Evolutionary conservation across 164 flowering plant genomes (phyloP), one percentile per base, ranked within the genome.

Genomic region (Litsea cubeba): DNA sequence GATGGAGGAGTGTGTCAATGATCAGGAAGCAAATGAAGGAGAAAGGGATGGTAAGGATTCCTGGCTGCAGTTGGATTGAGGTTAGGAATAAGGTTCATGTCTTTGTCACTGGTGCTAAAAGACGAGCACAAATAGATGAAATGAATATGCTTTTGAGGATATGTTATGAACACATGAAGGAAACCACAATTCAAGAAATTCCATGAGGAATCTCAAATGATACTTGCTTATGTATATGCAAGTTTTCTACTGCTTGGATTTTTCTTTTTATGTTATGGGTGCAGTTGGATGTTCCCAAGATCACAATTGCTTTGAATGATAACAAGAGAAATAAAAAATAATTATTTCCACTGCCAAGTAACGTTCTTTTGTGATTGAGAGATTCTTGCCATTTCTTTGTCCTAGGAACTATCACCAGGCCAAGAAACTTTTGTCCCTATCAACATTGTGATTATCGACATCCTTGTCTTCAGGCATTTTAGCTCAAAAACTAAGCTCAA

Each of bases 1-100:
- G 79, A 67, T 91, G 95, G 97, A 76, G 79, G 62, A 78, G 54
- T 8, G 92, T 79, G 51, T 85, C 95, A 12, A 67, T 49, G 60
- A 72, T 90, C 26, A 87, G 97, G 83, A 82, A 70, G 69, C 87
- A 85, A 74, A 93, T 91, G 93, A 84, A 74, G 71, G 88, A 84
- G 68, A 90, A 82, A 66, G 83, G 86, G 3, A 71, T 92, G 88
- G 78, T 72, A 62, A 82, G 88, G 68, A 75, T 87, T 71, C 88
- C 90, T 12, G 95, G 98, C 20, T 84, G 91, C 78, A 93, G 97
- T 81, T 93, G 96, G 96, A 88, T 93, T 71, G 93, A 91, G 74
- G 78, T 89, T 22, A 79, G 69, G 28, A 73, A 72, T 54, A 81
- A 76, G 70, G 82, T 91, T 71, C 88, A 86, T 80, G 84, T 84